Base-by-base conservation (phyloP, 225 moss, liverwort and hornwort species). In the Antitrichia curtipendula region DNA sequence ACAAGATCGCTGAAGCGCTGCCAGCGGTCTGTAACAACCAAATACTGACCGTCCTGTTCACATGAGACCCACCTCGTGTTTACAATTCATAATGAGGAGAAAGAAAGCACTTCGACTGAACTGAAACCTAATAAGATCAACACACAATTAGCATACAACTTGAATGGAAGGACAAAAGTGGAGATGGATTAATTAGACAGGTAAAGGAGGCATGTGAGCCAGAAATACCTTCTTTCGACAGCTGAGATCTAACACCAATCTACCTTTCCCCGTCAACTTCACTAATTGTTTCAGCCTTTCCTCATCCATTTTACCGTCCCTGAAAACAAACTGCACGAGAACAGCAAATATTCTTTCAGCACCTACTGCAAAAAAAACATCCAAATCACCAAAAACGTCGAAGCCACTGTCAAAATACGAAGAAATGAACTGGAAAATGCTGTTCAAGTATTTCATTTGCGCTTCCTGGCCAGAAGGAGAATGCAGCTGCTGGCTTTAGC, bases 11-110 rank as follows among this genome's bases (percentile, higher is more conserved):
- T 99, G 84, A 97, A 99, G 83, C 94, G 91, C 92, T 99, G 97
- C 99, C 99, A 99, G 79, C 99, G 97, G 84, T 99, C 99, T 80
- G 97, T 99, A 78, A 99, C 99, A 82, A 99, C 97, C 91, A 95
- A 87, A 85, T 95, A 97, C 50, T 92, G 92, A 78, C 95, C 99
- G 84, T 93, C 94, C 98, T 97, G 93, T 94, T 82, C 94, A 86
- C 88, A 91, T 34, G 57, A 88, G 81, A 82, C 62, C 86, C 90
- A 90, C 82, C 62, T 56, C 73, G 72, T 64, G 84, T 77, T 83
- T 64, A 91, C 68, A 59, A 34, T 86, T 85, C 32, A 82, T 22
- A 81, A 31, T 49, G 61, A 40, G 32, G 18, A 58, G 52, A 45
- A 71, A 83, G 60, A 78, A 66, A 82, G 78, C 72, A 78, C 40